Conservation (phyloP, 345 rosid species). For the Jatropha curcas region DNA sequence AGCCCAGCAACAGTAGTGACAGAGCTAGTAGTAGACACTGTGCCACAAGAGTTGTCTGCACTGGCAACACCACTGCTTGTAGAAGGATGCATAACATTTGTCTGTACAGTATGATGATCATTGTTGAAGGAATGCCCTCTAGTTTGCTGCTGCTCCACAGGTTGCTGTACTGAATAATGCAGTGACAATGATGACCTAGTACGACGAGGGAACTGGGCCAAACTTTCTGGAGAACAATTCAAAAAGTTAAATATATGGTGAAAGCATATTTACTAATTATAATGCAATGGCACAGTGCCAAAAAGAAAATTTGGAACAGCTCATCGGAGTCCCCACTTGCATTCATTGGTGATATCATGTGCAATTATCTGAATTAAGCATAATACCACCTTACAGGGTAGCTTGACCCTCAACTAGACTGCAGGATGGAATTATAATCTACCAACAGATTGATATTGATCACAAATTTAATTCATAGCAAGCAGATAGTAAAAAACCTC, state of each 20-base stretch:
- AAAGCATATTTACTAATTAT: not conserved
- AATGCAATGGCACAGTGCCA: not conserved
- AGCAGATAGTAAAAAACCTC: too few relatives aligned
- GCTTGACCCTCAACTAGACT: too few relatives aligned
- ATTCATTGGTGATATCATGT: too few relatives aligned
- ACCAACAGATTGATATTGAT: too few relatives aligned
- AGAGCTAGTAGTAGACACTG: conserved; percentile 60
- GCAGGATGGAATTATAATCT: too few relatives aligned
- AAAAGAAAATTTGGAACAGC: not conserved
- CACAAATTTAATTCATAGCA: too few relatives aligned
- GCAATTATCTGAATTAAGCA: too few relatives aligned
- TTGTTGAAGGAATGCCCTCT: conserved; percentile 39
- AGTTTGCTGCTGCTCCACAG: conserved; percentile 53
- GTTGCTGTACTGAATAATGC: conserved; percentile 54
- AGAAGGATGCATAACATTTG: conserved; percentile 42
- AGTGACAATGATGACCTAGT: conserved; percentile 44
- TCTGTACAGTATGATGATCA: conserved; percentile 53
- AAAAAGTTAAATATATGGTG: not conserved
- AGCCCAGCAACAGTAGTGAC: conserved; percentile 73
- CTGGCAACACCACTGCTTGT: conserved; percentile 48
- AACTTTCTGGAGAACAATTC: conserved; percentile 57
- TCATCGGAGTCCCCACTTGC: not conserved
- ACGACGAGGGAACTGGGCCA: conserved; percentile 86
- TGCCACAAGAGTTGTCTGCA: conserved; percentile 53
- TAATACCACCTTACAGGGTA: too few relatives aligned